Base-by-base conservation (phyloP, 2,329 filamentous ascomycete species). In the Hypomyces perniciosus region DNA sequence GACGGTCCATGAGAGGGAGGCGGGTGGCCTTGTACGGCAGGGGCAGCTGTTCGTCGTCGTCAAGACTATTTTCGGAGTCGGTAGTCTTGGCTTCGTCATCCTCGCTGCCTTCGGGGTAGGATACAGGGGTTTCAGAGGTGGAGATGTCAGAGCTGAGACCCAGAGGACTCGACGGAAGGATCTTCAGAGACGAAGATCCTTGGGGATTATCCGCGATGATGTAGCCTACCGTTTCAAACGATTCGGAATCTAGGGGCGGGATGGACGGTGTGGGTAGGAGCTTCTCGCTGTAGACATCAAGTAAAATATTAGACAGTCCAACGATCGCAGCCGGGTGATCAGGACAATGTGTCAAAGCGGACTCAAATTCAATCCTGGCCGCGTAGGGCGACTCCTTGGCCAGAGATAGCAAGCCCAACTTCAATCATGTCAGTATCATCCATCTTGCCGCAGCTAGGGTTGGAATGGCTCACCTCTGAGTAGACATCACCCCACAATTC, bases 401-500 rank as follows among this genome's bases (percentile, higher is more conserved):
- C 5, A 84, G 65, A 4, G 82, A 77, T 8, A 95, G 73, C 46
- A 83, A 73, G 20, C 85, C 91, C 61, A 84, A 78, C 83, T 90
- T 13, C 5, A 54, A 48, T 60, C 42, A 5, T 52, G 61, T 60
- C 68, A 65, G 59, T 51, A 50, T 44, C 50, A 31, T 33, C 12
- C 20, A 34, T 2, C 55, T 30, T 54, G 53, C 43, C 13, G 26
- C 4, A 4, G 13, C 6, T 8, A n/a, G 4, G 5, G 26, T n/a
- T 27, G 12, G 29, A 10, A 10, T 10, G 26, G 70, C 83, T 74
- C 74, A 90, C 88, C 73, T 95, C 88, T 12, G 86, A 78, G 68
- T 83, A 88, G 1, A 95, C 79, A 67, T 97, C 91, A 30, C 80
- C 90, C 85, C 86, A 89, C 42, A 95, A 72, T 66, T 90, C 87